These are phyloP conservation scores for Aureobasidium sp. DNA, from an alignment of 2,329 filamentous ascomycete genomes.

Conservation along the genomic window DNA sequence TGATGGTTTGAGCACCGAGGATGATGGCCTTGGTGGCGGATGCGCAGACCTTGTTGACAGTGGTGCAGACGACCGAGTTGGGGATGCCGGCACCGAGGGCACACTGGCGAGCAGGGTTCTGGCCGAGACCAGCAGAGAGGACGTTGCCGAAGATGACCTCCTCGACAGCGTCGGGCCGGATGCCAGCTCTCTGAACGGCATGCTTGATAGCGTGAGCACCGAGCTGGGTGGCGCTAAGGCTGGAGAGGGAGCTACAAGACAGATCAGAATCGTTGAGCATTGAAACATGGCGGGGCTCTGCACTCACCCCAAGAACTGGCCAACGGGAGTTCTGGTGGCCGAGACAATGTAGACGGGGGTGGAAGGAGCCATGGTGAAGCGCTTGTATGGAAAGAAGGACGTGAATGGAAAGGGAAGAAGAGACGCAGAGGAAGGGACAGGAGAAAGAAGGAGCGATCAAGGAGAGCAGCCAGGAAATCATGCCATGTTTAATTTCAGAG, in stretches of 20 bases:
- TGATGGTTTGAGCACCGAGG: constrained; percentile 91
- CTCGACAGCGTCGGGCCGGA: constrained; percentile 84
- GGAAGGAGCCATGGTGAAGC: constrained; percentile 60
- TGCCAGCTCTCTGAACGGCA: constrained; percentile 77
- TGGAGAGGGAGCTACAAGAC: constrained; percentile 68
- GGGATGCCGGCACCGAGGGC: constrained; percentile 81
- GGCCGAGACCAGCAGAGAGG: constrained; percentile 87
- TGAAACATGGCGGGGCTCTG: constrained; percentile 5
- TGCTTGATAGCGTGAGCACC: constrained; percentile 88
- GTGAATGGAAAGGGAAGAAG: constrained; percentile 1
- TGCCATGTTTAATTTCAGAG: constrained; percentile 14
- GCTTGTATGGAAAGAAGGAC: neutral
- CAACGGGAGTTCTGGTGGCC: constrained; percentile 80
- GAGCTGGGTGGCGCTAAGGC: constrained; percentile 76
- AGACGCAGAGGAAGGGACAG: constrained; percentile 1
- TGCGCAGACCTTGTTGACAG: constrained; percentile 98
- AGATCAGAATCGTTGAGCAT: constrained; percentile 16
- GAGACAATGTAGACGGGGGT: constrained; percentile 95
- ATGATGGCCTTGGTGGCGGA: constrained; percentile 92
- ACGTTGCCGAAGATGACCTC: constrained; percentile 99
- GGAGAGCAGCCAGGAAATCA: constrained; percentile 8
- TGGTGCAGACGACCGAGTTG: constrained; percentile 75
- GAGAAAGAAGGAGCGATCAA: constrained; percentile 6
- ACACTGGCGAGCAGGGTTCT: constrained; percentile 93
- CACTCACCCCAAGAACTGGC: constrained; percentile 84